A percentile compares a stretch with the other conserved stretches of the same genome.
phyloP scores from a whole-genome alignment of 2,329 filamentous ascomycete genomes.

The Sarocladium brachiariae region DNA sequence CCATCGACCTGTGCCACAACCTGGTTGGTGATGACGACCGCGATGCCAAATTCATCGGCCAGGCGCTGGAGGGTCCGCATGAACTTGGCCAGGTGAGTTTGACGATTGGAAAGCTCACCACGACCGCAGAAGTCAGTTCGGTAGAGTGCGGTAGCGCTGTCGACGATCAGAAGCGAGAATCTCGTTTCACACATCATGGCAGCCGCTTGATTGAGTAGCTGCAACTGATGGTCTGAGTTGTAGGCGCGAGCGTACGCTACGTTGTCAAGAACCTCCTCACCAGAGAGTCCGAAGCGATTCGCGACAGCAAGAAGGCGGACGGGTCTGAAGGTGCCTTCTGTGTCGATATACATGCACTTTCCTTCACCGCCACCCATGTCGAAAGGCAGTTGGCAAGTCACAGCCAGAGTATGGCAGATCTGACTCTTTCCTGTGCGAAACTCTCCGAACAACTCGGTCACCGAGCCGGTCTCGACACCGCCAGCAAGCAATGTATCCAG shows the following conservation, averaged over 20 bases:
- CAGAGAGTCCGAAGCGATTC: conserved; percentile 87
- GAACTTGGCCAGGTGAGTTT: conserved; percentile 83
- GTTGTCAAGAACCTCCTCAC: conserved; percentile 96
- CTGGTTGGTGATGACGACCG: conserved; percentile 97
- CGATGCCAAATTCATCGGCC: conserved; percentile 83
- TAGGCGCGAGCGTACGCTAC: conserved; percentile 97
- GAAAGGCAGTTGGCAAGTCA: conserved; percentile 95
- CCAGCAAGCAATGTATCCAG: conserved; percentile 91
- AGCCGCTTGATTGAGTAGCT: conserved; percentile 88
- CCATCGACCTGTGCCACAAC: conserved; percentile 98
- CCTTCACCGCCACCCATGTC: conserved; percentile 99
- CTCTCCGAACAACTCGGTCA: conserved; percentile 97
- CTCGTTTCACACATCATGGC: conserved; percentile 99
- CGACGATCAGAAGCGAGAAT: conserved; percentile 91
- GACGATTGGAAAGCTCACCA: conserved; percentile 88
- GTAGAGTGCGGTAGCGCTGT: conserved; percentile 92
- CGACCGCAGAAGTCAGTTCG: conserved; percentile 95
- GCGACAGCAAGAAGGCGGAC: conserved; percentile 87
- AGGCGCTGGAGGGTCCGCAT: conserved; percentile 77
- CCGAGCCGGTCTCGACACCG: conserved; percentile 92
- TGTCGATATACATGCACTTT: conserved; percentile 98
- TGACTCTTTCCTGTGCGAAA: conserved; percentile 98
- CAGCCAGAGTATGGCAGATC: conserved; percentile 96
- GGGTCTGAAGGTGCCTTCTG: conserved; percentile 92
- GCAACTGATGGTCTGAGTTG: conserved; percentile 96